Percentiles rank a stretch among this genome's conserved stretches.
Conservation (phyloP, 495 filamentous ascomycete genomes). For the Apodospora peruviana region DNA sequence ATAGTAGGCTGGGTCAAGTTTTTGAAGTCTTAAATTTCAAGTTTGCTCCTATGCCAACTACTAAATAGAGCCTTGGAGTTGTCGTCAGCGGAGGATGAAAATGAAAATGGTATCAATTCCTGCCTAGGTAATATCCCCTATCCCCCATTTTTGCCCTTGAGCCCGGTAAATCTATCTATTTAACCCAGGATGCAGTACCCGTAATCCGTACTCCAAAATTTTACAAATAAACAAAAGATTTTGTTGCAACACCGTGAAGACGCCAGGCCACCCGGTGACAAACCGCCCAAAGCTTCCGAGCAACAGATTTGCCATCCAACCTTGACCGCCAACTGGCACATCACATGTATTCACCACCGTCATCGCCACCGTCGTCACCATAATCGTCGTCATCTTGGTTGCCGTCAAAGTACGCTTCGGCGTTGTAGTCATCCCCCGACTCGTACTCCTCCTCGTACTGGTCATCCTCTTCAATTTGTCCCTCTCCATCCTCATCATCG, state of each 20-base stretch:
- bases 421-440: slow-evolving; percentile 50
- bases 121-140: not conserved
- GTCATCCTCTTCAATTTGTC: slow-evolving; percentile 37
- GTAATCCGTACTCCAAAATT: no score
- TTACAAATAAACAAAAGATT: slow-evolving; percentile 4
- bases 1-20: no score
- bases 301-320: not conserved
- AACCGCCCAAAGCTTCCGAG: no score
- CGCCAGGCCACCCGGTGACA: no score
- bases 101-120: slow-evolving; percentile 18
- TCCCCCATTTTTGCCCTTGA: not conserved
- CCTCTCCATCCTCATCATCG: slow-evolving; percentile 29
- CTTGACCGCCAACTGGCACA: not conserved
- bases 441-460: slow-evolving; percentile 42
- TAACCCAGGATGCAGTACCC: no score
- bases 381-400: slow-evolving; percentile 46
- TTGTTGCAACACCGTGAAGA: no score
- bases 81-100: not conserved
- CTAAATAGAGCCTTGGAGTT: no score
- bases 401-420: slow-evolving; percentile 48
- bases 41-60: no score
- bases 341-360: slow-evolving; percentile 15
- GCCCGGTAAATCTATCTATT: not conserved
- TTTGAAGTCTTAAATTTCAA: no score
- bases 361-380: slow-evolving; percentile 41